These are phyloP conservation scores for Polysphondylium violaceum DNA, from an alignment of 78 protist genomes.

Conservation along the genomic window DNA sequence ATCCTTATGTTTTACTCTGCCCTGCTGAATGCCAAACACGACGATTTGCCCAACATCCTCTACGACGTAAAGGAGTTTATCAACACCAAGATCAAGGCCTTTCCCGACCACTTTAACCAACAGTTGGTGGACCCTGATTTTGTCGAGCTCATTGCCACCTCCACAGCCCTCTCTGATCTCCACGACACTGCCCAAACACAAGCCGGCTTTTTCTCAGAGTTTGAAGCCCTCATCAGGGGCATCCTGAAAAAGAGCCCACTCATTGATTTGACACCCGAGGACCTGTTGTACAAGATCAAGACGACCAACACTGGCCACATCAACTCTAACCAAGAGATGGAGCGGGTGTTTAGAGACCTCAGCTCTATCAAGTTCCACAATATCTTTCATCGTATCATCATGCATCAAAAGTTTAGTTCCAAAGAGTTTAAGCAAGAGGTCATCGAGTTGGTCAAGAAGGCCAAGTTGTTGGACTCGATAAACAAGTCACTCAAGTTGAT, in stretches of 20 bases:
- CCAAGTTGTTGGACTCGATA: background rate
- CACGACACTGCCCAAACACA: background rate
- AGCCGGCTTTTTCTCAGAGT: background rate
- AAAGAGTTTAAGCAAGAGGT: slow-evolving; percentile 6
- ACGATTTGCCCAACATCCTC: slow-evolving; percentile 40
- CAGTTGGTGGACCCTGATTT: background rate
- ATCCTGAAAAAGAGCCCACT: background rate
- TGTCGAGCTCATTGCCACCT: background rate
- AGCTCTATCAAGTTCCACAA: slow-evolving; percentile 33
- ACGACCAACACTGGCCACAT: background rate
- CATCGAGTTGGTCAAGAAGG: background rate
- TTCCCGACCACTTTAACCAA: background rate
- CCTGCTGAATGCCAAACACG: slow-evolving; percentile 55
- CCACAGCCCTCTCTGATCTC: background rate
- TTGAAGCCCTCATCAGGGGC: background rate
- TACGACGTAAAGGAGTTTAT: slow-evolving; percentile 6
- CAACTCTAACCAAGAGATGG: background rate
- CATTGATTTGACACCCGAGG: background rate
- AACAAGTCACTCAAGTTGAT: slow-evolving; percentile 20
- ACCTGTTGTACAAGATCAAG: background rate
- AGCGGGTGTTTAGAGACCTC: background rate
- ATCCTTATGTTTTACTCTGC: slow-evolving; percentile 36
- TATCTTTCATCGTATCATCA: slow-evolving; percentile 65
- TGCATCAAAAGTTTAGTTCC: slow-evolving; percentile 62
- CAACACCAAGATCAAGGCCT: background rate